Conservation (phyloP, 441 rosid genomes). For the Euphorbia schlechtendalii region DNA sequence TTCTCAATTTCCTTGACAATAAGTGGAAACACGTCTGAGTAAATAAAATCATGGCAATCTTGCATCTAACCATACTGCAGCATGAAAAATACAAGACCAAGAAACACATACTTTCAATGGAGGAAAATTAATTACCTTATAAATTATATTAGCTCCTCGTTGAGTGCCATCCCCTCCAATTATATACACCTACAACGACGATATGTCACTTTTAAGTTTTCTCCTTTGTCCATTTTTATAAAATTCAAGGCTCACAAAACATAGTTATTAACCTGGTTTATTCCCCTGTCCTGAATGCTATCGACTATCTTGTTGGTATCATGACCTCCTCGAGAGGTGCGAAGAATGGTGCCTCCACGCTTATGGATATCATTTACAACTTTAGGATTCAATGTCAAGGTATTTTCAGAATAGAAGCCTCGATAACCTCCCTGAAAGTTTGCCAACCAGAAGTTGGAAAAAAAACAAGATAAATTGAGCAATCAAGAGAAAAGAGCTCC, state of each 20-base stretch:
- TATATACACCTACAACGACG: conserved; percentile 37
- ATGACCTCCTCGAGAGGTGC: conserved; percentile 50
- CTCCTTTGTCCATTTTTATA: not conserved
- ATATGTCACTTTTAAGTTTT: conserved; percentile 8
- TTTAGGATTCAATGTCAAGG: conserved; percentile 38
- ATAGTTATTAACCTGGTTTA: conserved; percentile 35
- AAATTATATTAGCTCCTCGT: conserved; percentile 44
- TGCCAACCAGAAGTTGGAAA: not conserved
- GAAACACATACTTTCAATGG: not conserved
- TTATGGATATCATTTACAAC: conserved; percentile 51
- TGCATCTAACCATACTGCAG: not conserved
- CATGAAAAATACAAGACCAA: not conserved
- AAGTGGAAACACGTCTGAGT: conserved; percentile 16
- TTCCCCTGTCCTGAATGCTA: conserved; percentile 50
- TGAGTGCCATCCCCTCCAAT: conserved; percentile 63
- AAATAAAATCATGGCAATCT: conserved; percentile 6
- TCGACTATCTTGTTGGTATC: conserved; percentile 46
- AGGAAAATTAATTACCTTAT: conserved; percentile 27
- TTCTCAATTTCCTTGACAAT: conserved; percentile 41
- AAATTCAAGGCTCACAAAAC: not conserved
- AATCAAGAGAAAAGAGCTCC: not conserved
- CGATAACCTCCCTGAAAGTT: conserved; percentile 45
- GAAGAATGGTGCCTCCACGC: conserved; percentile 50
- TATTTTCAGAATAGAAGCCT: conserved; percentile 47
- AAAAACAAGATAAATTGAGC: not conserved